phyloP scores from a whole-genome alignment of 2,329 filamentous ascomycete genomes.

The Aspergillus cejpii region DNA sequence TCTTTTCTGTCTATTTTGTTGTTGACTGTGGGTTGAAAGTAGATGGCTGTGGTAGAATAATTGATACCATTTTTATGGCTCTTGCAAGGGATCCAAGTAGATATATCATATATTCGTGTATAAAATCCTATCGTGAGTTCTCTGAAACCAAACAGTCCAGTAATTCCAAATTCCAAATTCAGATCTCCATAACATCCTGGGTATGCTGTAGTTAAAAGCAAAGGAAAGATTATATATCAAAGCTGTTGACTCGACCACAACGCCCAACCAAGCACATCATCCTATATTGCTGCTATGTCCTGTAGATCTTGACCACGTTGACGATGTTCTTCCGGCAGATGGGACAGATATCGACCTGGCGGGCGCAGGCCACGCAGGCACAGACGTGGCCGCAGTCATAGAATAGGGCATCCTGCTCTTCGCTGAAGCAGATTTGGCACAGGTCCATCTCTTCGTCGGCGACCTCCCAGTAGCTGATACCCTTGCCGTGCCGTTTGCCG shows the following conservation, averaged over 20 bases:
- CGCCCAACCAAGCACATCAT: neutral
- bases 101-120: neutral
- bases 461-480: conserved; percentile 56
- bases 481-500: conserved; percentile 55
- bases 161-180: neutral
- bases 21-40: neutral
- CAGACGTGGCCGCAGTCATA: conserved; percentile 59
- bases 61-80: neutral
- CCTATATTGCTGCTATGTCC: conserved; percentile 28
- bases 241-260: neutral
- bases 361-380: conserved; percentile 54
- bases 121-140: neutral
- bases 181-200: conserved; percentile 10
- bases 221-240: conserved; percentile 8
- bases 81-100: neutral
- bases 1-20: neutral
- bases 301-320: conserved; percentile 53
- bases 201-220: conserved; percentile 17
- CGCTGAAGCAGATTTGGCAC: conserved; percentile 58
- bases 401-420: conserved; percentile 54
- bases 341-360: conserved; percentile 53
- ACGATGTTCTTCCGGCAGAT: conserved; percentile 54
- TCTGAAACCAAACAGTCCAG: neutral
- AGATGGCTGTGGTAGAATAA: conserved; percentile 6
- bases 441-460: conserved; percentile 55